Evolutionary conservation across 2,329 filamentous ascomycete species (phyloP), one percentile per base, ranked within the genome.

Genomic region (Paraphaeosphaeria minitans): DNA sequence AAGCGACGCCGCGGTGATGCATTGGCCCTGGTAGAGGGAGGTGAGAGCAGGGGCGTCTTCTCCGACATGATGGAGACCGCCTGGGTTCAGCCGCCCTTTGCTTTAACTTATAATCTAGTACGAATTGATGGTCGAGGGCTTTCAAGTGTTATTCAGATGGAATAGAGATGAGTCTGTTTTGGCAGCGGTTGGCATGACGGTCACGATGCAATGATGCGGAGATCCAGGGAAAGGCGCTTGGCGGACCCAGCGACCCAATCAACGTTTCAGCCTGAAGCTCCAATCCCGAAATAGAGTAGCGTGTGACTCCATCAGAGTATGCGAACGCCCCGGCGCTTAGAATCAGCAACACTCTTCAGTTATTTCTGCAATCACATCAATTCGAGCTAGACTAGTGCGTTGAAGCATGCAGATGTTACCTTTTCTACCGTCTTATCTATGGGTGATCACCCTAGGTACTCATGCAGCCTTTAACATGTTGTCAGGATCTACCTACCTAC

Each of bases 31-130:
- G 61, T 53, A 29, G 48, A 47, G 31, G 55, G 47, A 31, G 57
- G 60, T 21, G 63, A 61, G 48, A 70, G 55, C 22, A 68, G 66
- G 24, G 61, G 66, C 31, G 59, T 43, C 46, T 71, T 71, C 55
- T 71, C 68, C 21, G 66, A 59, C 68, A 70, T 71, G 42, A 2
- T 61, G 22, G 31, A 37, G 21, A 45, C 42, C 24, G 42, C 42
- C 42, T 19, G 22, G 24, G 42, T 21, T 24, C 19, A 19, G 48
- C 12, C 27, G 31, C 41, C 19, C 39, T 39, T 24, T 5, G 14
- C 37, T 39, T 39, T 39, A 16, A 8, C 16, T n/a, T 13, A 5
- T 1, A 19, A 4, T 14, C n/a, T 39, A 8, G n/a, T 5, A n/a
- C 16, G n/a, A 19, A 8, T 5, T n/a, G 16, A 39, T 7, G 3